Base-by-base conservation (phyloP, 768 basidiomycete genomes). In the Paxillus ammoniavirescens region DNA sequence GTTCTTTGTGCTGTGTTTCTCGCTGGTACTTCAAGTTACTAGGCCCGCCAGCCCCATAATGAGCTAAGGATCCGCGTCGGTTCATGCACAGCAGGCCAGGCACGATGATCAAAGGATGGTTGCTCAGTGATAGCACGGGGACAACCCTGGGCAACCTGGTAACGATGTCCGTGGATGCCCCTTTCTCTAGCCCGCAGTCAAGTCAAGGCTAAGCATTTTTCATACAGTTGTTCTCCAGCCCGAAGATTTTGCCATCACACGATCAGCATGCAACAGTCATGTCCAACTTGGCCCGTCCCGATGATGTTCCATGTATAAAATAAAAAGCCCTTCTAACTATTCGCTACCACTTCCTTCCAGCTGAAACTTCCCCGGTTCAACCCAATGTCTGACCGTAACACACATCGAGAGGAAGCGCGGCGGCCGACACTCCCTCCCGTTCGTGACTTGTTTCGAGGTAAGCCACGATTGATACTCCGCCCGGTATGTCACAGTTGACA, bases 341-440 rank as follows among this genome's bases (percentile, higher is more conserved):
- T 41, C 26, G 41, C 41, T 18, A 40, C 54, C 33, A 15, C 15
- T 14, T 47, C 44, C 52, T 52, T 56, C 53, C 52, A 56, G 51
- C 50, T 53, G 51, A 50, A 26, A 38, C 43, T 49, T 56, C 44
- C 42, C 57, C 50, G 42, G 53, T 53, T 57, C 69, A 31, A 31
- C 8, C 57, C 69, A 45, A 65, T 68, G 56, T 64, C 65, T 68
- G 60, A 68, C 62, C 61, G 57, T 55, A 59, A 49, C 56, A 51
- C 44, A 23, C 54, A 52, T 49, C 60, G 62, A 52, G 70, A 68
- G 7, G 59, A 61, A 33, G 28, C 47, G 28, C 80, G 85, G 28
- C 80, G 85, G 42, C 83, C 84, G 50, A 85, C 81, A 14, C 82
- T 89, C 54, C 87, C 87, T 38, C 78, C 86, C 44, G 87, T 89